These are phyloP conservation scores for Mallotus nudiflorus DNA, from an alignment of 345 rosid genomes.

Conservation along the genomic window DNA sequence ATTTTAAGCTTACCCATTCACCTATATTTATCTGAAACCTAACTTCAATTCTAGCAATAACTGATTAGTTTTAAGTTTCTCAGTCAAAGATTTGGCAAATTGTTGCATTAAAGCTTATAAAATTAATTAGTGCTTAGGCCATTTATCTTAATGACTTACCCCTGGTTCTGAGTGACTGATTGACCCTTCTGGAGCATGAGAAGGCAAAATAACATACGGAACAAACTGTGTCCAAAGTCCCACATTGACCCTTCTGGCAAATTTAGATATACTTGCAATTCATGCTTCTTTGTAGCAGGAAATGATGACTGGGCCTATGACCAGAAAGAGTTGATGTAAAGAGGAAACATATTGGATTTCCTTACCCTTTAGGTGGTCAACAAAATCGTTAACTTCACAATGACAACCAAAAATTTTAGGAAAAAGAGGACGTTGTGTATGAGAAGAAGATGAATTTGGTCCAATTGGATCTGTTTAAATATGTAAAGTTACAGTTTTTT, in stretches of 20 bases:
- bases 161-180: not conserved
- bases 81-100: not conserved
- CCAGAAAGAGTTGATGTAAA: constrained; percentile 12
- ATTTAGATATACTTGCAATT: constrained; percentile 18
- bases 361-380: constrained; percentile 15
- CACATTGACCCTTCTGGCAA: constrained; percentile 19
- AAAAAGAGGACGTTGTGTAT: not conserved
- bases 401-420: not conserved
- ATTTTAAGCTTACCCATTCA: not conserved
- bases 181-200: constrained; percentile 20
- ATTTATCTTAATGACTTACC: not conserved
- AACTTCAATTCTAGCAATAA: not conserved
- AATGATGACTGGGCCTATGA: constrained; percentile 10
- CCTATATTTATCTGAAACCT: not conserved
- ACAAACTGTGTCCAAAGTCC: constrained; percentile 7
- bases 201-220: constrained; percentile 7
- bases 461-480: not conserved
- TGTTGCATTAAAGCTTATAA: not conserved
- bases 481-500: not conserved
- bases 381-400: constrained; percentile 24
- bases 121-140: not conserved
- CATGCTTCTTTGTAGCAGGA: not conserved
- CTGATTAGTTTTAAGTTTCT: not conserved
- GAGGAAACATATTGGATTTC: constrained; percentile 5
- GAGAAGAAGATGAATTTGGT: constrained; percentile 7